Conservation (phyloP, 106 monocot genomes). For the Dioscorea zingiberensis region DNA sequence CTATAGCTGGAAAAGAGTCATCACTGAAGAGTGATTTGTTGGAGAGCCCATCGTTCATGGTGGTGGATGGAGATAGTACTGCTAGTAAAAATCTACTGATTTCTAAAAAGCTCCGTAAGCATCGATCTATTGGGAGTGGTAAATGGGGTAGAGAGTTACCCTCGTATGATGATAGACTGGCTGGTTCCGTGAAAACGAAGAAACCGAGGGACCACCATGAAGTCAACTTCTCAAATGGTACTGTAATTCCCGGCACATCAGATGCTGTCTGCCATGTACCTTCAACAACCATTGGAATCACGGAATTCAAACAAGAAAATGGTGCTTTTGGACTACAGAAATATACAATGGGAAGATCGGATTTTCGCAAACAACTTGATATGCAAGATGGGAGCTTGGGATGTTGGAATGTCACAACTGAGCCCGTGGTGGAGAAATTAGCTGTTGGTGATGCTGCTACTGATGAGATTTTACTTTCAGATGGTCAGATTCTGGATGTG, state of each 20-base stretch:
- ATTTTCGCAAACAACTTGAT: too few relatives aligned
- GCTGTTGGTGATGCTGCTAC: background rate
- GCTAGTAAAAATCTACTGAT: background rate
- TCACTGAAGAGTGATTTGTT: conserved; percentile 2
- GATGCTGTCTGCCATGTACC: background rate
- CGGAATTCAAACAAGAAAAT: conserved; percentile 5
- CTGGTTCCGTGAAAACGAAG: background rate
- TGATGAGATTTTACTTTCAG: background rate
- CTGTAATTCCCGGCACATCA: background rate
- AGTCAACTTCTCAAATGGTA: background rate
- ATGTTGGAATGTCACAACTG: too few relatives aligned
- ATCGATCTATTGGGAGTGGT: conserved; percentile 8
- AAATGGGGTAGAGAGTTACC: too few relatives aligned
- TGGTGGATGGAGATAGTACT: conserved; percentile 1
- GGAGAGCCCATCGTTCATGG: conserved; percentile 2
- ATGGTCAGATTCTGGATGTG: background rate
- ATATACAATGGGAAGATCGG: background rate
- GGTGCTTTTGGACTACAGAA: background rate
- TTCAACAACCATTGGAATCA: too few relatives aligned
- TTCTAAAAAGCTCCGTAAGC: conserved; percentile 34
- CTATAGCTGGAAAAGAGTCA: background rate
- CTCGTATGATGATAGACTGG: too few relatives aligned
- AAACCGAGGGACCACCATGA: conserved; percentile 3
- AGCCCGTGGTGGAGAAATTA: too few relatives aligned
- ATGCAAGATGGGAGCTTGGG: too few relatives aligned